Evolutionary conservation across 371 early-diverging fungal genomes (phyloP).

Genomic region (Fennellomyces sp.): DNA sequence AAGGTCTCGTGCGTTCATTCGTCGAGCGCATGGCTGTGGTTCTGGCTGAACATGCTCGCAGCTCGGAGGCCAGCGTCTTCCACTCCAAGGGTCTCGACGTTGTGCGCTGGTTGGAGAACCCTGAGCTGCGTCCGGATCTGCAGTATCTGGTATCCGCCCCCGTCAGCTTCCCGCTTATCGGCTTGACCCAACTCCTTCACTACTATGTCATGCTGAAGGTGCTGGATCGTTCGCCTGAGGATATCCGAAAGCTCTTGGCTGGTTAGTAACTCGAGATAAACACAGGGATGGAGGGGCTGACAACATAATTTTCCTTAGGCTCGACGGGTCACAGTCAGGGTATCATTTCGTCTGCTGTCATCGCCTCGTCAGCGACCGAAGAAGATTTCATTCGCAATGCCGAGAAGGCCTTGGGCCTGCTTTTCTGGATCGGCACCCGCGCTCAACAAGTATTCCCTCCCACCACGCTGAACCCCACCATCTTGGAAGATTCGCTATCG

Average conservation of each 20-base stretch:
- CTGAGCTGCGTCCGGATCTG: slow-evolving; percentile 83
- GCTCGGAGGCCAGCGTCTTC: slow-evolving; percentile 69
- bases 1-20: slow-evolving; percentile 79
- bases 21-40: slow-evolving; percentile 79
- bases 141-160: slow-evolving; percentile 84
- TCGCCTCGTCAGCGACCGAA: slow-evolving; percentile 82
- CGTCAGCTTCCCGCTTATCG: slow-evolving; percentile 89
- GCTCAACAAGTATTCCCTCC: slow-evolving; percentile 87
- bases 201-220: slow-evolving; percentile 82
- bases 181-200: slow-evolving; percentile 83
- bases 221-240: slow-evolving; percentile 45
- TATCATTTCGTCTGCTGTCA: slow-evolving; percentile 88
- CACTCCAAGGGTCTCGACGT: slow-evolving; percentile 89
- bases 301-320: slow-evolving; percentile 46
- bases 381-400: slow-evolving; percentile 82
- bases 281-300: not conserved
- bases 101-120: slow-evolving; percentile 86
- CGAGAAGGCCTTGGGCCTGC: slow-evolving; percentile 84
- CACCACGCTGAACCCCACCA: slow-evolving; percentile 86
- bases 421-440: slow-evolving; percentile 92
- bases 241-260: slow-evolving; percentile 44
- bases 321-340: slow-evolving; percentile 96
- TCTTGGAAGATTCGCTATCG: slow-evolving; percentile 85
- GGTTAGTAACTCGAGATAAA: slow-evolving; percentile 35
- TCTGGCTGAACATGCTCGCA: slow-evolving; percentile 70